Evolutionary conservation across 2,329 filamentous ascomycete species (phyloP).

Genomic region (Sporothrix pallida): DNA sequence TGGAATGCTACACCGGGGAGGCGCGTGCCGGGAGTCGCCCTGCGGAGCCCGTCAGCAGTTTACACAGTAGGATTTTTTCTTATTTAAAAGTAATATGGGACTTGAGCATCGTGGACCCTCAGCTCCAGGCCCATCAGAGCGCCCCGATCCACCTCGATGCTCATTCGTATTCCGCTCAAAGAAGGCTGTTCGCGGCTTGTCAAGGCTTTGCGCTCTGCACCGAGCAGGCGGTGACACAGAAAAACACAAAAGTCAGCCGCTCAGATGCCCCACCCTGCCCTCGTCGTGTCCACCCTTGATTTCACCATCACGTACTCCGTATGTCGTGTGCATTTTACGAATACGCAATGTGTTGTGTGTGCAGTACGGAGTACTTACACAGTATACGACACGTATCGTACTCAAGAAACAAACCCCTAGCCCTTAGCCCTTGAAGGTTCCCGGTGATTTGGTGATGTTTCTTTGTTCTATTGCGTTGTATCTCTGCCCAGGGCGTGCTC

Average conservation of each 20-base stretch:
- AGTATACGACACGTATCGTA: too few species aligned
- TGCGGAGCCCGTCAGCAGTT: not conserved
- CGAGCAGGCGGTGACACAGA: conserved; percentile 19
- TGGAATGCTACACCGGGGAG: not conserved
- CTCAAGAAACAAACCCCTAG: too few species aligned
- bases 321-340: not conserved
- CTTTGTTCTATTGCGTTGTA: not conserved
- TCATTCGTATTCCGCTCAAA: conserved; percentile 1
- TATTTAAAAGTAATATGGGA: too few species aligned
- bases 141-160: conserved; percentile 4
- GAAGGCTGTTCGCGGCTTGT: conserved; percentile 27
- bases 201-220: not conserved
- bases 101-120: too few species aligned
- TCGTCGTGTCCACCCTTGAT: not conserved
- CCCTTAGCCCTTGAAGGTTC: not conserved
- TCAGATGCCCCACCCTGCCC: not conserved
- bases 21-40: not conserved
- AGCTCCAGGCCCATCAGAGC: not conserved
- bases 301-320: not conserved
- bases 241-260: conserved; percentile 9
- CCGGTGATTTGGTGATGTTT: not conserved
- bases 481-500: not conserved
- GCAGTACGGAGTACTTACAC: not conserved
- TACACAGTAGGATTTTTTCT: too few species aligned
- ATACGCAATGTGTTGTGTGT: not conserved